A percentile compares a stretch with the other conserved stretches of the same genome.
These are phyloP conservation scores for Tuber microsphaerosporum DNA, from an alignment of 495 filamentous ascomycete species.

Conservation along the genomic window DNA sequence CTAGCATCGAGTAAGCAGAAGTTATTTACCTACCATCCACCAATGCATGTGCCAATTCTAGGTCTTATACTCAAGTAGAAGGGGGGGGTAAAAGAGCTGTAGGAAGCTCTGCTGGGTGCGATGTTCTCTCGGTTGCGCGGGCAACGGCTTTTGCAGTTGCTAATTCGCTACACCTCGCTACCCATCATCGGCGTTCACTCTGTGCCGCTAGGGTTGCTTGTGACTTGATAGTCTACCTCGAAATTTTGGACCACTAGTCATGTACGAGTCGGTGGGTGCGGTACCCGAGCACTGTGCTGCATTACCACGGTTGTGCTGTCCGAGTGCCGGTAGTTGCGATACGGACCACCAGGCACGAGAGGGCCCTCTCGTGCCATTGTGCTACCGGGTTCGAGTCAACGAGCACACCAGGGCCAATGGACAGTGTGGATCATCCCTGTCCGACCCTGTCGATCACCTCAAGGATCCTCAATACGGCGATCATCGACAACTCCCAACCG, in stretches of 20 bases:
- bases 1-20: background rate
- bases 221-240: background rate
- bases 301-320: too few relatives aligned
- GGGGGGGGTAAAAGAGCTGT: background rate
- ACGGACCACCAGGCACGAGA: background rate
- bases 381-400: background rate
- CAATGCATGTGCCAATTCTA: background rate
- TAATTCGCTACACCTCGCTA: background rate
- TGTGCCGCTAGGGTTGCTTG: background rate
- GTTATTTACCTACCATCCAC: background rate
- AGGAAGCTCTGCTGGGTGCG: background rate
- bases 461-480: background rate
- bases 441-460: background rate
- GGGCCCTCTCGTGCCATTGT: background rate
- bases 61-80: background rate
- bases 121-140: background rate
- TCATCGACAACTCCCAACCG: background rate
- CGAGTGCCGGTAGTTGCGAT: background rate
- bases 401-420: background rate
- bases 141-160: background rate
- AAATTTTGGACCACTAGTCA: background rate
- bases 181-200: background rate
- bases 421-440: background rate
- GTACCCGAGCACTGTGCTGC: background rate
- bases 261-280: background rate